Conservation (phyloP, 2,329 filamentous ascomycete species). For the Alternaria viburni region DNA sequence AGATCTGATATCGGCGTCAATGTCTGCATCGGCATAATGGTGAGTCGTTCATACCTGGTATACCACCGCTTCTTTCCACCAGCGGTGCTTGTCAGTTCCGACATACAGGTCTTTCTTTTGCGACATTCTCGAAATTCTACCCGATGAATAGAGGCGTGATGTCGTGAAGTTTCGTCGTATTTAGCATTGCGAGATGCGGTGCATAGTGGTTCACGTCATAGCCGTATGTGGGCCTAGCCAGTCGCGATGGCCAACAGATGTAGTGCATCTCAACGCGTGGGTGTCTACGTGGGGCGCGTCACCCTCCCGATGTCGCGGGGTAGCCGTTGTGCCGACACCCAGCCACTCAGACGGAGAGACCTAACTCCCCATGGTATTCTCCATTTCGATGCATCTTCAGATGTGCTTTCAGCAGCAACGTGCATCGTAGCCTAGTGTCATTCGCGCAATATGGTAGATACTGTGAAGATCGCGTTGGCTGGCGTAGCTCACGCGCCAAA, state of each 20-base stretch:
- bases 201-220: conserved; percentile 8
- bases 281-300: neutral
- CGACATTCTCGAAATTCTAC: conserved; percentile 9
- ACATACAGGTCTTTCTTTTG: conserved; percentile 35
- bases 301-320: neutral
- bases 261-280: conserved; percentile 5
- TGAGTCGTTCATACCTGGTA: conserved; percentile 54
- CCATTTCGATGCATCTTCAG: neutral
- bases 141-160: neutral
- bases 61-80: conserved; percentile 68
- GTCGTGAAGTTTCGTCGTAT: neutral
- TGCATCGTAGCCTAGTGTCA: neutral
- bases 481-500: neutral
- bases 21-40: neutral
- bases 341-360: neutral
- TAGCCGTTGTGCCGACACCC: neutral
- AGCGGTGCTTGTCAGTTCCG: conserved; percentile 47
- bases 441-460: neutral
- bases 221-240: neutral
- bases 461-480: neutral
- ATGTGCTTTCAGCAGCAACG: neutral
- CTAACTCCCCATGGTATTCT: neutral
- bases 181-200: neutral
- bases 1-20: conserved; percentile 50
- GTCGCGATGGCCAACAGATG: neutral